Evolutionary conservation across 1,139 yeast species (phyloP).

Genomic region (Blastobotrys proliferans): DNA sequence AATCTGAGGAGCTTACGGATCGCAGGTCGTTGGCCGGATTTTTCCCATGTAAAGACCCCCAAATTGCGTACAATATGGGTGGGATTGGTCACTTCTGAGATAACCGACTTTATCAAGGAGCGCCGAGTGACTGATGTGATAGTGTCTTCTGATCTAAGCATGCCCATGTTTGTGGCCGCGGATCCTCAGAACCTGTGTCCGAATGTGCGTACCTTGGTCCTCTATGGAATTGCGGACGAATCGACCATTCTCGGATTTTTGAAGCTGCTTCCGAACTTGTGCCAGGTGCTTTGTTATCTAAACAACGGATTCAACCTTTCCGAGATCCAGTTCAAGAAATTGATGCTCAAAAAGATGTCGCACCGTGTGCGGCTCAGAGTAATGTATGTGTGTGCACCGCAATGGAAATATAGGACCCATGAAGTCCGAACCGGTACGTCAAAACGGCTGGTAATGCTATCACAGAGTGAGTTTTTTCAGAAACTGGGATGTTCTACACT

Average conservation of each 20-base stretch:
- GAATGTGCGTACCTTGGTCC: conserved; percentile 5
- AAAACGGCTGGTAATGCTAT: conserved; percentile 7
- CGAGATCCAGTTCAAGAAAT: conserved; percentile 1
- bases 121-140: conserved; percentile 7
- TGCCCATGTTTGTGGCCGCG: conserved; percentile 8
- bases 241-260: conserved; percentile 6
- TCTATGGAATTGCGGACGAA: conserved; percentile 6
- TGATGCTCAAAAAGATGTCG: conserved; percentile 1
- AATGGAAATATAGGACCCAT: conserved; percentile 8
- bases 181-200: conserved; percentile 8
- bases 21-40: conserved; percentile 5
- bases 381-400: conserved; percentile 8
- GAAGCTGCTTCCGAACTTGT: conserved; percentile 7
- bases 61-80: conserved; percentile 7
- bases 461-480: conserved; percentile 4
- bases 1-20: conserved; percentile 5
- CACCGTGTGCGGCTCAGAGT: conserved; percentile 1
- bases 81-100: conserved; percentile 2
- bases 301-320: background rate
- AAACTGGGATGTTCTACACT: conserved; percentile 6
- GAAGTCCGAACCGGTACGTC: background rate
- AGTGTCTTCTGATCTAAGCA: conserved; percentile 6
- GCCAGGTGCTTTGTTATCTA: conserved; percentile 8
- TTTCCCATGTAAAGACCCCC: conserved; percentile 5
- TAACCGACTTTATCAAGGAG: conserved; percentile 5